These are phyloP conservation scores for Backusella luteola DNA, from an alignment of 192 early-diverging fungal genomes.

Conservation along the genomic window DNA sequence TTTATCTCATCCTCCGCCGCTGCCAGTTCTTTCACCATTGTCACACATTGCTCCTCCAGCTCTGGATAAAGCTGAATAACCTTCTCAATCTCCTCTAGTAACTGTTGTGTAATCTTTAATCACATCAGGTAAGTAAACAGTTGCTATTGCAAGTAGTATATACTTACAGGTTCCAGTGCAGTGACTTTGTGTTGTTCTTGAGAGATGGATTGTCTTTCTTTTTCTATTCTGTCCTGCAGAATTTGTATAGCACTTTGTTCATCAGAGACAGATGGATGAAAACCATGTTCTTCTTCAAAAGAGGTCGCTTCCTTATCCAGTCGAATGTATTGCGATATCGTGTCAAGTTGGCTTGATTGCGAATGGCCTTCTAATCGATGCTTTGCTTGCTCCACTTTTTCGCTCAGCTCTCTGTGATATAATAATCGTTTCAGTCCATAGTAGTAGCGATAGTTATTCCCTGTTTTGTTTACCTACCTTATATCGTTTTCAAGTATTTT, in stretches of 20 bases:
- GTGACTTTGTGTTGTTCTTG: conserved; percentile 3
- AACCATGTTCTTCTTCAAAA: conserved; percentile 18
- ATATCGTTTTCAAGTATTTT: neutral
- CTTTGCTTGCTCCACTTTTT: neutral
- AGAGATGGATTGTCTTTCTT: neutral
- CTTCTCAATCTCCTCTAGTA: conserved; percentile 22
- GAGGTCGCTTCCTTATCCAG: neutral
- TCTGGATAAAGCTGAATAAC: conserved; percentile 14
- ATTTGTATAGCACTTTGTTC: neutral
- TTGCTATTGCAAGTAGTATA: too few species aligned
- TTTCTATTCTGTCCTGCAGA: conserved; percentile 24
- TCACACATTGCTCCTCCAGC: conserved; percentile 19
- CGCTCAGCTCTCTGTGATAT: neutral
- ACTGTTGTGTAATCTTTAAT: conserved; percentile 16
- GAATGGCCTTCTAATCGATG: neutral
- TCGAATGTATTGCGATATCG: neutral
- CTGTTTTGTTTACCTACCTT: conserved; percentile 1
- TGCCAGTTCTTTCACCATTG: conserved; percentile 11
- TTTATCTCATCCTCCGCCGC: conserved; percentile 18
- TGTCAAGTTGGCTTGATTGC: neutral
- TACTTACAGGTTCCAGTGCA: conserved; percentile 13
- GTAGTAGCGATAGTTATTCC: too few species aligned
- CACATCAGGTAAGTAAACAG: too few species aligned
- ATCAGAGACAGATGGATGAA: conserved; percentile 12
- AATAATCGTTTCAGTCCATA: too few species aligned